A percentile compares a stretch with the other conserved stretches of the same genome.
These are phyloP conservation scores for Salix arbutifolia DNA, from an alignment of 345 rosid genomes.

Conservation along the genomic window DNA sequence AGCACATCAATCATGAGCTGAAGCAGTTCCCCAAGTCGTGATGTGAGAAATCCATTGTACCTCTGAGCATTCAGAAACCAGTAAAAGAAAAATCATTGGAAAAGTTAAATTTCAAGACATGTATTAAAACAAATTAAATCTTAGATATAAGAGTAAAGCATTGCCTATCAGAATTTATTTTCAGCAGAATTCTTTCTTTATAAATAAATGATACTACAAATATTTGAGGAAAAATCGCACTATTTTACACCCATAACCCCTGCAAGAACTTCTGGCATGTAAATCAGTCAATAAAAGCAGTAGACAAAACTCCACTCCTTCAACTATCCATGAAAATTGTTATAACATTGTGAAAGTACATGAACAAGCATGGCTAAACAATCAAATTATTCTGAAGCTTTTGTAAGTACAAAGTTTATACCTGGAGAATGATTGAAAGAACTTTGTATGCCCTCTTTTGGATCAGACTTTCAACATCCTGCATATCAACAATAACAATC, in stretches of 20 bases:
- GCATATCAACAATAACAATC: constrained; percentile 25
- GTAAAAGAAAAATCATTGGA: not conserved
- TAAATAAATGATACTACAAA: not conserved
- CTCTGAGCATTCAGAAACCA: constrained; percentile 37
- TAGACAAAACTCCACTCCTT: not conserved
- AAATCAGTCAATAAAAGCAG: not conserved
- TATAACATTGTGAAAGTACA: not conserved
- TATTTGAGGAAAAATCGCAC: not conserved
- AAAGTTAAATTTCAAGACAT: not conserved
- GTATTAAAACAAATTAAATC: not conserved
- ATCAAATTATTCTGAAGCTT: not conserved
- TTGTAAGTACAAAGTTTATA: constrained; percentile 23
- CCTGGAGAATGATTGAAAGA: constrained; percentile 77
- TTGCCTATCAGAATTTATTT: not conserved
- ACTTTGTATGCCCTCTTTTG: constrained; percentile 96
- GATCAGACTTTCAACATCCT: constrained; percentile 66
- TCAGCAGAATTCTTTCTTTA: not conserved
- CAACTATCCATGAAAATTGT: not conserved
- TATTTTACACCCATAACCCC: not conserved
- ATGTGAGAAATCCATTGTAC: constrained; percentile 49
- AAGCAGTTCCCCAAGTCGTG: constrained; percentile 61
- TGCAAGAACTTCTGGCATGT: not conserved
- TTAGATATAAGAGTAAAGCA: not conserved
- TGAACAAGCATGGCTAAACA: not conserved
- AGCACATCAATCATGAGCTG: constrained; percentile 65